Evolutionary conservation across 257 asterid genomes (phyloP).

Genomic region (Leptodermis oblonga): DNA sequence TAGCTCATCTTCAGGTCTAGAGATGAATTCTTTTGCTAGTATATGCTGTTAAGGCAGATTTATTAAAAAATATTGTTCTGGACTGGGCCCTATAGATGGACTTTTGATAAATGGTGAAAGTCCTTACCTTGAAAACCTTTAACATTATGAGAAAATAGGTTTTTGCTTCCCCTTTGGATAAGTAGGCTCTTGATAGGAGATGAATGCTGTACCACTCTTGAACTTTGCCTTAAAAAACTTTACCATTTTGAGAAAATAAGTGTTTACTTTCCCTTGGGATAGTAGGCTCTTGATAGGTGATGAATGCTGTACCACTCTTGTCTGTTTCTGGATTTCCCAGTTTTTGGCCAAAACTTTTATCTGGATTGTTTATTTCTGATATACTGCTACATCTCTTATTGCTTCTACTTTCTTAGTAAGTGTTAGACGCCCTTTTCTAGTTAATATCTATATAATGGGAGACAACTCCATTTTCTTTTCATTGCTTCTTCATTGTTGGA

Average conservation of each 20-base stretch:
- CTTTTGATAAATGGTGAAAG: constrained; percentile 5
- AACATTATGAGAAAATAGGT: not conserved
- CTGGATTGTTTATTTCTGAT: not conserved
- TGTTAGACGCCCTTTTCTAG: not conserved
- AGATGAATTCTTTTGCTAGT: not conserved
- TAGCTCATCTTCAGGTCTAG: not conserved
- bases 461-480: not conserved
- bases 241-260: not conserved
- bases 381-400: not conserved
- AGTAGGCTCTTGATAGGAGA: not conserved
- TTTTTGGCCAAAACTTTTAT: not conserved
- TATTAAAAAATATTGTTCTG: not conserved
- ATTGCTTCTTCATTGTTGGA: not conserved
- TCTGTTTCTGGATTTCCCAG: not conserved
- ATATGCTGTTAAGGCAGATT: not conserved
- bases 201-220: not conserved
- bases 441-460: not conserved
- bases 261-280: not conserved
- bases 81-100: not conserved
- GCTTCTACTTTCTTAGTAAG: not conserved
- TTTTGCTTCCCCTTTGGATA: not conserved
- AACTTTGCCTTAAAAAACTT: not conserved
- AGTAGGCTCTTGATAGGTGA: not conserved
- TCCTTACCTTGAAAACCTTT: not conserved
- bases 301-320: not conserved